A percentile compares a stretch with the other conserved stretches of the same genome.
phyloP scores from a whole-genome alignment of 257 asterid species.

The Fraxinus anomala region DNA sequence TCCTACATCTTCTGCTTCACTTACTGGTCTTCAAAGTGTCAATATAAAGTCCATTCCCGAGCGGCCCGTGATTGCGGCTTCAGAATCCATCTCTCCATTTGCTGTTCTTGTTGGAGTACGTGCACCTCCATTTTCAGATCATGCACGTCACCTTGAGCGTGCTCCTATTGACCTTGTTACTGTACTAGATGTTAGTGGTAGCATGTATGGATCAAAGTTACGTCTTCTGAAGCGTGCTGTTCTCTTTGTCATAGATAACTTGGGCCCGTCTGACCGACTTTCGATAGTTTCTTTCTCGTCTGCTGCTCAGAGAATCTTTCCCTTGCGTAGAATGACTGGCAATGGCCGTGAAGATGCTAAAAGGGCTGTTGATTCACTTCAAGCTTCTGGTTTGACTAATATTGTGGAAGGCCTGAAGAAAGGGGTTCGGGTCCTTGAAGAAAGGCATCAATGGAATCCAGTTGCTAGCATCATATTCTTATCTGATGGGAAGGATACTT shows the following conservation, averaged over 20 bases:
- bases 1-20: not conserved
- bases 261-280: conserved; percentile 39
- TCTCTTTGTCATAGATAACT: conserved; percentile 29
- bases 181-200: conserved; percentile 38
- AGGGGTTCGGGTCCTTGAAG: conserved; percentile 27
- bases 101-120: conserved; percentile 30
- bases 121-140: conserved; percentile 22
- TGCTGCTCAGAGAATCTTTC: conserved; percentile 27
- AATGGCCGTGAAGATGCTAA: conserved; percentile 32
- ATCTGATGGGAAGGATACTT: conserved; percentile 31
- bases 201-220: conserved; percentile 36
- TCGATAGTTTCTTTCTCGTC: conserved; percentile 34
- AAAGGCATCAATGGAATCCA: conserved; percentile 21
- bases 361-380: conserved; percentile 21
- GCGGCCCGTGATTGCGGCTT: conserved; percentile 29
- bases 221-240: conserved; percentile 32
- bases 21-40: conserved; percentile 14
- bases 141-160: conserved; percentile 16
- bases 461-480: conserved; percentile 30
- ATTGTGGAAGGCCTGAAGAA: conserved; percentile 34
- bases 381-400: conserved; percentile 19
- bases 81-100: conserved; percentile 28
- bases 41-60: conserved; percentile 31
- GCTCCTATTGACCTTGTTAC: conserved; percentile 39
- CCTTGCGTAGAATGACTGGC: conserved; percentile 36